Evolutionary conservation across 1,139 yeast genomes (phyloP).

Genomic region (Geotrichum macrosporum): DNA sequence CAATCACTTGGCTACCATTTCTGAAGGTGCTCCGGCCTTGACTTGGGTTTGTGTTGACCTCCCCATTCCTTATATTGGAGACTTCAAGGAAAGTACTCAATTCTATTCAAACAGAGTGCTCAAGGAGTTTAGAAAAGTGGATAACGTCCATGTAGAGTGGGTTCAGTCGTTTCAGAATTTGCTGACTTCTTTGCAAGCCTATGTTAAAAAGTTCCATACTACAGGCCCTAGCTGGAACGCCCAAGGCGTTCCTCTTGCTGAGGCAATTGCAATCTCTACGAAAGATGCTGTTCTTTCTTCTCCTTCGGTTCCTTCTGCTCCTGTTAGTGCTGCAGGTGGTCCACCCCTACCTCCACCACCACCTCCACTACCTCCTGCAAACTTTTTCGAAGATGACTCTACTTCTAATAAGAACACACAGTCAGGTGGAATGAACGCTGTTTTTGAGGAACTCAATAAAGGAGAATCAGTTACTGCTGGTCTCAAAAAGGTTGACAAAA

Average conservation of each 20-base stretch:
- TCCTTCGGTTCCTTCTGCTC: constrained; percentile 36
- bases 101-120: constrained; percentile 90
- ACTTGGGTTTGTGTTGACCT: constrained; percentile 85
- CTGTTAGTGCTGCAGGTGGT: constrained; percentile 34
- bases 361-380: constrained; percentile 78
- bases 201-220: constrained; percentile 71
- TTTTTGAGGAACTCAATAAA: constrained; percentile 82
- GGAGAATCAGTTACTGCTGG: constrained; percentile 83
- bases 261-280: constrained; percentile 30
- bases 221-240: constrained; percentile 80
- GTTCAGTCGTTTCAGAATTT: constrained; percentile 59
- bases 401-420: constrained; percentile 30
- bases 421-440: constrained; percentile 72
- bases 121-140: constrained; percentile 74
- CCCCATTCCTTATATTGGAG: constrained; percentile 68
- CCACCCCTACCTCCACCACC: constrained; percentile 43
- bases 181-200: constrained; percentile 64
- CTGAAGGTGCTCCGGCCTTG: constrained; percentile 85
- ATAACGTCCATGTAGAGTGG: constrained; percentile 71
- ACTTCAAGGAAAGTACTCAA: constrained; percentile 84
- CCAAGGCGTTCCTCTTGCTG: constrained; percentile 44
- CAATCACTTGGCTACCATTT: constrained; percentile 74
- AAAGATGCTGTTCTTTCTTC: too few species aligned
- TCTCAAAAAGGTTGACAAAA: constrained; percentile 84
- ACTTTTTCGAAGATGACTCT: constrained; percentile 51